phyloP scores from a whole-genome alignment of 495 filamentous ascomycete species.

The Aspergillus indologenus region DNA sequence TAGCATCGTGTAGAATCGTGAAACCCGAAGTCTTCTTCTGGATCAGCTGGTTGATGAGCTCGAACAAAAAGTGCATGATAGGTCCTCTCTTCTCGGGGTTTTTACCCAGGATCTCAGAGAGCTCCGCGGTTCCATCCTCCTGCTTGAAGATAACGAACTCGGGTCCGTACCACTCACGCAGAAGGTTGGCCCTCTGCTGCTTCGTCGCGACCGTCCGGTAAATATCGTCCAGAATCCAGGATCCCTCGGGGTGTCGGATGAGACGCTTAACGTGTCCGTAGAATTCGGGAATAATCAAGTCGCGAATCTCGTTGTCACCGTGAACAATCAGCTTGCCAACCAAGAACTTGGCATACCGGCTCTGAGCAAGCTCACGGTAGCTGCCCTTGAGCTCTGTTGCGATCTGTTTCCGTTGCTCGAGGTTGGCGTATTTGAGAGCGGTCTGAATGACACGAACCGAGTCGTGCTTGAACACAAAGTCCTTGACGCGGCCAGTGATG shows the following conservation, averaged over 20 bases:
- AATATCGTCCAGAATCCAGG: constrained; percentile 95
- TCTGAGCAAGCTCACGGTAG: constrained; percentile 82
- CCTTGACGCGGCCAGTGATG: constrained; percentile 83
- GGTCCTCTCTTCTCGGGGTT: constrained; percentile 80
- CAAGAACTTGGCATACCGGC: constrained; percentile 93
- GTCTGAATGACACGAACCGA: constrained; percentile 93
- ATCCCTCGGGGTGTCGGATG: constrained; percentile 92
- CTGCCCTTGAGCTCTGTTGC: constrained; percentile 82
- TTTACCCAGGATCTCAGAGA: constrained; percentile 68
- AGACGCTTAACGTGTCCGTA: constrained; percentile 87
- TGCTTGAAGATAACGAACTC: constrained; percentile 82
- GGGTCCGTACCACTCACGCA: constrained; percentile 95
- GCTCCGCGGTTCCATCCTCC: constrained; percentile 54
- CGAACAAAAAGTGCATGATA: constrained; percentile 78
- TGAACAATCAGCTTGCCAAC: constrained; percentile 92
- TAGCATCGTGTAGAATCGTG: constrained; percentile 93
- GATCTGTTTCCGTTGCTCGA: constrained; percentile 79
- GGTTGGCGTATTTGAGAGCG: constrained; percentile 89
- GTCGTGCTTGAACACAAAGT: constrained; percentile 98
- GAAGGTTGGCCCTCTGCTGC: constrained; percentile 75
- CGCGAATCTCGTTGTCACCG: constrained; percentile 77
- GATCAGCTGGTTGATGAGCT: constrained; percentile 82
- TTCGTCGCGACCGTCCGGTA: constrained; percentile 82
- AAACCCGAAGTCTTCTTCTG: constrained; percentile 96
- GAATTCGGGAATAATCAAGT: constrained; percentile 89